phyloP scores from a whole-genome alignment of 169 alveolate species.

The Eimeria maxima region DNA sequence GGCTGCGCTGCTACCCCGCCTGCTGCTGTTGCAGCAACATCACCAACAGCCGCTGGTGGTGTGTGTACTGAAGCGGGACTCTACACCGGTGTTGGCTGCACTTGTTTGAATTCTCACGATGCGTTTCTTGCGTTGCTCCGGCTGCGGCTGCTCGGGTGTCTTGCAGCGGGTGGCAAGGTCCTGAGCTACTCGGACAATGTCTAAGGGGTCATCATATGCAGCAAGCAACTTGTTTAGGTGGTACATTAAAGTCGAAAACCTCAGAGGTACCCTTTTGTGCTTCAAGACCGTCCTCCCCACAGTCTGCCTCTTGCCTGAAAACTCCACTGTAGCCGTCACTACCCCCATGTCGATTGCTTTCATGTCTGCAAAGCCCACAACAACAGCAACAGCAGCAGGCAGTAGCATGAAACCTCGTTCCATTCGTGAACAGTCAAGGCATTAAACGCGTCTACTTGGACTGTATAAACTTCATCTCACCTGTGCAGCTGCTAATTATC shows the following conservation, averaged over 20 bases:
- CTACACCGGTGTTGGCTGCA: too few species aligned
- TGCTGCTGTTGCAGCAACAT: background rate
- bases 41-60: too few species aligned
- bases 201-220: conserved; percentile 50
- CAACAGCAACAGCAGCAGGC: background rate
- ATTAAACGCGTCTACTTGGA: background rate
- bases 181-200: conserved; percentile 45
- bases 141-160: background rate
- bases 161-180: conserved; percentile 71
- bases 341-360: conserved; percentile 18
- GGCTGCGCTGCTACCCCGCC: background rate
- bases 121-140: background rate
- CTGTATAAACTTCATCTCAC: background rate
- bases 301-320: conserved; percentile 30
- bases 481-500: background rate
- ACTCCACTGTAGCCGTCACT: conserved; percentile 8
- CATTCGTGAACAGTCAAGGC: too few species aligned
- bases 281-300: conserved; percentile 58
- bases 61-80: background rate
- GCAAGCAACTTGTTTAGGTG: conserved; percentile 16
- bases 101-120: background rate
- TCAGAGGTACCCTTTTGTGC: background rate
- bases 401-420: too few species aligned
- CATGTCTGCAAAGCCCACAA: conserved; percentile 1
- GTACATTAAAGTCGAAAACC: background rate